Percentiles rank a stretch among this genome's conserved stretches.
Evolutionary conservation across 108 stramenopile genomes (phyloP).

Genomic region (Epipyxis sp.): DNA sequence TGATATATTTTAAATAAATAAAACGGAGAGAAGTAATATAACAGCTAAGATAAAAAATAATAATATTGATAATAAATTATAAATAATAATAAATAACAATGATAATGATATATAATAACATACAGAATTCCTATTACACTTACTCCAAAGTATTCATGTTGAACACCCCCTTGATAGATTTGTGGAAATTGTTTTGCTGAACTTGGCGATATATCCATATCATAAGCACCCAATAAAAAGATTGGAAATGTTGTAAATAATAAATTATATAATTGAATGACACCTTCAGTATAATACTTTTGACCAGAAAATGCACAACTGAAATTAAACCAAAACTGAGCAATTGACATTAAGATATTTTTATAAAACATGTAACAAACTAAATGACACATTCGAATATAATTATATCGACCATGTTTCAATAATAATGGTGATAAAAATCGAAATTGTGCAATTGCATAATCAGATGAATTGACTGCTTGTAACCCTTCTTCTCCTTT

Average conservation of each 20-base stretch:
- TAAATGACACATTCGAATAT: slow-evolving; percentile 19
- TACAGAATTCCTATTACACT: too few species aligned
- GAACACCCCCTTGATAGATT: background rate
- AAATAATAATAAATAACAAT: too few species aligned
- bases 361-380: slow-evolving; percentile 36
- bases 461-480: slow-evolving; percentile 68
- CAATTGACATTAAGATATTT: slow-evolving; percentile 50
- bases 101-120: too few species aligned
- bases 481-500: slow-evolving; percentile 59
- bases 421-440: slow-evolving; percentile 41
- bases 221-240: background rate
- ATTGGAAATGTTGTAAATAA: slow-evolving; percentile 16
- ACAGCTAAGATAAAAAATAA: background rate
- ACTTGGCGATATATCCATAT: background rate
- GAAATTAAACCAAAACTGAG: slow-evolving; percentile 57
- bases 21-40: background rate
- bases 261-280: slow-evolving; percentile 25
- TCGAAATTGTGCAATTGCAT: slow-evolving; percentile 85
- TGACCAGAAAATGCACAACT: slow-evolving; percentile 51
- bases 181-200: background rate
- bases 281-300: slow-evolving; percentile 36
- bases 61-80: too few species aligned
- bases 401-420: slow-evolving; percentile 32
- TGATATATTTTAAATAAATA: background rate
- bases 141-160: slow-evolving; percentile 25